phyloP scores from a whole-genome alignment of 2,329 filamentous ascomycete species.

The Macroventuria anomochaeta region DNA sequence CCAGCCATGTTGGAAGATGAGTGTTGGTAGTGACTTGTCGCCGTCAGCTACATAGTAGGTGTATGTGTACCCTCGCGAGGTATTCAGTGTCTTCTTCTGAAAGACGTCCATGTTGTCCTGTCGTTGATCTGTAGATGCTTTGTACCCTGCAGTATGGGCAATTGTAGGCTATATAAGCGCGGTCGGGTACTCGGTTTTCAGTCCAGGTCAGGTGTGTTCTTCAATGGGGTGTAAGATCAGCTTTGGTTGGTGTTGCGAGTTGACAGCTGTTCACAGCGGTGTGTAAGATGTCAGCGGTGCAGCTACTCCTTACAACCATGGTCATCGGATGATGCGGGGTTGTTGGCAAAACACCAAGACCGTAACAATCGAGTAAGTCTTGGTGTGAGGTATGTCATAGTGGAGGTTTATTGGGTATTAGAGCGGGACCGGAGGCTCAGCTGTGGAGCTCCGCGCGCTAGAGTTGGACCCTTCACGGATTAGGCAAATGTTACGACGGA shows the following conservation, averaged over 20 bases:
- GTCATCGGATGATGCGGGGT: conserved; percentile 1
- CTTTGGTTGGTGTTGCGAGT: not conserved
- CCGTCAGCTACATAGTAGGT: conserved; percentile 36
- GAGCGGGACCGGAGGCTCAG: not conserved
- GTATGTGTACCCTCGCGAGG: conserved; percentile 36
- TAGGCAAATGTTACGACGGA: conserved; percentile 2
- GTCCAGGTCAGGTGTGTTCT: not conserved
- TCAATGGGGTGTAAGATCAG: not conserved
- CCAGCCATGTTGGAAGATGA: conserved; percentile 57
- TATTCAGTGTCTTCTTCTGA: conserved; percentile 36
- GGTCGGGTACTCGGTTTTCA: not conserved
- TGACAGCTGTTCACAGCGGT: not conserved
- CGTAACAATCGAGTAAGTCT: not conserved
- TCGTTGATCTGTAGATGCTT: not conserved
- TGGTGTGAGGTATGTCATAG: conserved; percentile 3
- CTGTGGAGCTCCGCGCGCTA: conserved; percentile 4
- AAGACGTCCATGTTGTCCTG: conserved; percentile 33
- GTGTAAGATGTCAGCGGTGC: conserved; percentile 1
- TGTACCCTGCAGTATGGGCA: not conserved
- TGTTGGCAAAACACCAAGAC: not conserved
- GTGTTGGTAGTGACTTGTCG: conserved; percentile 29
- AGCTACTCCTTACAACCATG: conserved; percentile 1
- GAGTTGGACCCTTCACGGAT: not conserved
- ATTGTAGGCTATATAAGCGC: not conserved
- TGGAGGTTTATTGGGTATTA: conserved; percentile 7